Conservation (phyloP, 2,329 filamentous ascomycete genomes). For the Diaporthe aspalathi region DNA sequence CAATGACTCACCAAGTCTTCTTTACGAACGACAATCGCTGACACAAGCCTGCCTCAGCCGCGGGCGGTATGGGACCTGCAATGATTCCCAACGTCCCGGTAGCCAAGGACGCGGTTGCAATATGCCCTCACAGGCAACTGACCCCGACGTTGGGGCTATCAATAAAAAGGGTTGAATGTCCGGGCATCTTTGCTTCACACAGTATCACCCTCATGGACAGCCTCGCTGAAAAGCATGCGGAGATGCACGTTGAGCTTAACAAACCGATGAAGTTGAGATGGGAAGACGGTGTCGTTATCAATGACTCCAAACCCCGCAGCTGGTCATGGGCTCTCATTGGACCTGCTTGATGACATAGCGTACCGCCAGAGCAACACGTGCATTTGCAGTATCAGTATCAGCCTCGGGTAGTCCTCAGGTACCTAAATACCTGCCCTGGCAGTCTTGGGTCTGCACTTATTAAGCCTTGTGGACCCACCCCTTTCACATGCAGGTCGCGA, state of each 20-base stretch:
- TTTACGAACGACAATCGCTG: not conserved
- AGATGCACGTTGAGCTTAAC: constrained; percentile 17
- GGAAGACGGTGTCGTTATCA: not conserved
- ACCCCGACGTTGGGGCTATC: constrained; percentile 67
- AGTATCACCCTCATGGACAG: constrained; percentile 13
- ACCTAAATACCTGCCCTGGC: not conserved
- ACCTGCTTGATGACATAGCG: constrained; percentile 21
- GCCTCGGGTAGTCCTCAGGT: not conserved
- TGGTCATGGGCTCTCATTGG: constrained; percentile 24
- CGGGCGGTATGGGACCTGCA: not conserved
- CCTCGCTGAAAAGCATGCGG: too few species aligned
- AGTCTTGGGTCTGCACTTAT: constrained; percentile 31
- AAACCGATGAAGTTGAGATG: constrained; percentile 2
- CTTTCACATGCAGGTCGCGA: constrained; percentile 33
- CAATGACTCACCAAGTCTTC: not conserved
- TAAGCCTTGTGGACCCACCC: constrained; percentile 28
- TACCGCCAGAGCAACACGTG: too few species aligned
- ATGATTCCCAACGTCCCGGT: constrained; percentile 38
- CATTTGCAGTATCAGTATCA: not conserved
- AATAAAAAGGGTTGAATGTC: constrained; percentile 30
- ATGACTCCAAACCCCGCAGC: not conserved
- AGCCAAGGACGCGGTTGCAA: constrained; percentile 44
- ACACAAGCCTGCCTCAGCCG: not conserved
- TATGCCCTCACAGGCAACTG: constrained; percentile 43
- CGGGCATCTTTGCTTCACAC: constrained; percentile 28